These are phyloP conservation scores for Magnusiomyces fungicola DNA, from an alignment of 1,139 yeast species.

Conservation along the genomic window DNA sequence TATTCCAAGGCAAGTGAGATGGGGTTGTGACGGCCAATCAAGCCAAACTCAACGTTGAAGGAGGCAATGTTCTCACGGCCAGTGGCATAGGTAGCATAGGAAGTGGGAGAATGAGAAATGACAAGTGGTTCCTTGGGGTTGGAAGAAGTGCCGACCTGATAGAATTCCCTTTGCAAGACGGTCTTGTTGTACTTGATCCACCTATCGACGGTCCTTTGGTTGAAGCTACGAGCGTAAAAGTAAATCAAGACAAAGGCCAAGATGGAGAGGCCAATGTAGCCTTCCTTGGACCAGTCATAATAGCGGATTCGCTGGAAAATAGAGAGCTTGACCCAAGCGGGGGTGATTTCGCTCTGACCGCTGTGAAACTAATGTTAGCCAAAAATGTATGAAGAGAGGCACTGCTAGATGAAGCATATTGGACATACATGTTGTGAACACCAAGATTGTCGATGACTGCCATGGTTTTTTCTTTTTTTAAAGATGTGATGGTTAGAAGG, in stretches of 20 bases:
- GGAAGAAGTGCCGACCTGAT: constrained; percentile 67
- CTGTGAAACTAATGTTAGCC: neutral
- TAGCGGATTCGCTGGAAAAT: constrained; percentile 33
- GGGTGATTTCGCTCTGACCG: constrained; percentile 15
- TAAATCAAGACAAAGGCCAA: constrained; percentile 32
- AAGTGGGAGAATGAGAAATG: constrained; percentile 63
- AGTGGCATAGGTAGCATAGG: constrained; percentile 73
- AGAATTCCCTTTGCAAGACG: constrained; percentile 59
- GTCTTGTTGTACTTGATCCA: constrained; percentile 44
- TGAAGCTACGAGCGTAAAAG: constrained; percentile 52
- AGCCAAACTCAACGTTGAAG: constrained; percentile 52
- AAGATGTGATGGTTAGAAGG: too few relatives aligned
- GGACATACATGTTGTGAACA: constrained; percentile 14
- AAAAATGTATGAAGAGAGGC: too few relatives aligned
- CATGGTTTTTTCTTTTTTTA: too few relatives aligned
- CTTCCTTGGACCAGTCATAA: constrained; percentile 74
- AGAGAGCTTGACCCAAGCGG: constrained; percentile 31
- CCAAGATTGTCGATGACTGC: constrained; percentile 6
- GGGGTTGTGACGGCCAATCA: constrained; percentile 76
- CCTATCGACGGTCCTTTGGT: constrained; percentile 47
- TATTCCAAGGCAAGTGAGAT: constrained; percentile 55
- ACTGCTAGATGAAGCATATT: too few relatives aligned
- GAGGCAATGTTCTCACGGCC: constrained; percentile 75
- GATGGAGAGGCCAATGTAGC: constrained; percentile 47
- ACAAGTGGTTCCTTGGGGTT: constrained; percentile 9